Percentiles rank a stretch among this genome's conserved stretches.
Conservation (phyloP, 768 basidiomycete species). For the Gautieria morchelliformis region DNA sequence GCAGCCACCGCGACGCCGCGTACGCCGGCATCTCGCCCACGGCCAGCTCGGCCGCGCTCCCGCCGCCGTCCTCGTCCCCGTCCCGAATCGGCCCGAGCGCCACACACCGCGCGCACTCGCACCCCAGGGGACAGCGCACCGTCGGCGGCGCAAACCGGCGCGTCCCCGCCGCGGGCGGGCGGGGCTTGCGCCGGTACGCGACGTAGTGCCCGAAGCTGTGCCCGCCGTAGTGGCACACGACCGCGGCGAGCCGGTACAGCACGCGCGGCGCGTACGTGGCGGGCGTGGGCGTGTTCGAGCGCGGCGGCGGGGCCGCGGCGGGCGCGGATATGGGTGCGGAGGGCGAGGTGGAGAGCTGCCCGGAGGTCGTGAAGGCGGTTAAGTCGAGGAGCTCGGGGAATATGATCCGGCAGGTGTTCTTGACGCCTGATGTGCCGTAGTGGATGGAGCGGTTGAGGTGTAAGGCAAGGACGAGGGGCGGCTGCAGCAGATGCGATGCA, state of each 20-base stretch:
- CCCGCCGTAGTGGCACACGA: conserved; percentile 88
- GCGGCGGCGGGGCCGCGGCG: conserved; percentile 30
- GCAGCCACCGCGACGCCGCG: conserved; percentile 51
- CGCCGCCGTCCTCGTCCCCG: conserved; percentile 29
- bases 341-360: conserved; percentile 61
- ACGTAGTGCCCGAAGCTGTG: conserved; percentile 95
- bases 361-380: conserved; percentile 78
- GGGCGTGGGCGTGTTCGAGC: conserved; percentile 49
- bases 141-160: conserved; percentile 32
- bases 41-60: conserved; percentile 13
- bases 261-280: conserved; percentile 47
- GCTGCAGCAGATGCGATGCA: conserved; percentile 36
- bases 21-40: conserved; percentile 32
- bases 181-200: conserved; percentile 79
- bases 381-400: conserved; percentile 89
- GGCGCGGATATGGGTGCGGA: conserved; percentile 64
- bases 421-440: conserved; percentile 63
- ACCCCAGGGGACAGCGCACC: conserved; percentile 33
- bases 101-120: conserved; percentile 37
- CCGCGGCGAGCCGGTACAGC: conserved; percentile 77
- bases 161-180: conserved; percentile 28
- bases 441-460: conserved; percentile 91
- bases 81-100: conserved; percentile 49
- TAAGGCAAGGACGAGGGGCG: conserved; percentile 77
- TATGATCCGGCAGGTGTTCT: conserved; percentile 71